Base-by-base conservation (phyloP, 2,329 filamentous ascomycete genomes). In the Botrytis fabae region DNA sequence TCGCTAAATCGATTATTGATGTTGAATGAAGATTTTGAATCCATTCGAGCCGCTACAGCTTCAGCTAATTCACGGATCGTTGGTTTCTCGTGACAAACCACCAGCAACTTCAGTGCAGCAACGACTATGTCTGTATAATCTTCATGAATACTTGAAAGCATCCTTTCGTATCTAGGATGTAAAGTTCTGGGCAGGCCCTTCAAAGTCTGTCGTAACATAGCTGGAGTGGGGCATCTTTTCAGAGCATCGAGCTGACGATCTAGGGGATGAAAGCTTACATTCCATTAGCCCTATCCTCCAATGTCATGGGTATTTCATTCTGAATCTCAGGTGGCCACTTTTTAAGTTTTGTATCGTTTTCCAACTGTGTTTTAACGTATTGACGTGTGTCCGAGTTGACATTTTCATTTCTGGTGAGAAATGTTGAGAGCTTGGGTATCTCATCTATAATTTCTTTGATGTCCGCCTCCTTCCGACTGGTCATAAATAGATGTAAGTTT, bases 21-120 rank as follows among this genome's bases (percentile, higher is more conserved):
- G 7, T 69, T n/a, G 14, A 69, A 69, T 22, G 48, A 10, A 8
- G 51, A 25, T 44, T 28, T n/a, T n/a, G 66, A 57, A 44, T 69
- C 35, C 2, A 69, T 38, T 32, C 66, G 38, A 1, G 32, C n/a
- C n/a, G 51, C 51, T 22, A 44, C 35, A n/a, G 66, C 66, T 69
- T 69, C 66, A 59, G 51, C 66, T 42, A 44, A 60, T 60, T 46
- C 16, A 14, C 6, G 3, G 16, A 69, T 16, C 9, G 9, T 32
- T 16, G n/a, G 6, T 16, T 12, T 10, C 5, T 14, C 2, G 2
- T 8, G n/a, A n/a, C 25, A 40, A 22, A 69, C 35, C 28, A 38
- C 38, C 18, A 60, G 66, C 66, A 51, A 69, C 14, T 44, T 69
- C 7, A 69, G 38, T 60, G 66, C 51, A 22, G 51, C 38, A 28